These are phyloP conservation scores for Trichoderma afroharzianum DNA, from an alignment of 2,329 filamentous ascomycete species.

Conservation along the genomic window DNA sequence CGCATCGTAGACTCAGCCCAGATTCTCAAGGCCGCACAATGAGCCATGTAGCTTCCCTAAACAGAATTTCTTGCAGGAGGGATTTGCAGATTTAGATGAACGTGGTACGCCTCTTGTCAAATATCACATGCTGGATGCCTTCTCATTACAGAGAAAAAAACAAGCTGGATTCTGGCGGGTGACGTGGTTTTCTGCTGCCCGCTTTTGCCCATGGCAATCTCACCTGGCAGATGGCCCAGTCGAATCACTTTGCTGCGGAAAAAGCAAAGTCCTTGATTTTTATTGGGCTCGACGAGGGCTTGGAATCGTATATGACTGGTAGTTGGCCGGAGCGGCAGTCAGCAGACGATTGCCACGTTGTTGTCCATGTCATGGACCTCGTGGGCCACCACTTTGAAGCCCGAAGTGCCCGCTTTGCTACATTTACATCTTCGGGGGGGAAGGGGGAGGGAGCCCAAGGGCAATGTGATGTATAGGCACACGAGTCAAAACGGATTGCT, in stretches of 20 bases:
- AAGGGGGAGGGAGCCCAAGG: background rate
- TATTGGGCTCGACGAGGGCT: background rate
- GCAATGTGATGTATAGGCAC: background rate
- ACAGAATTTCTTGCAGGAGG: constrained; percentile 4
- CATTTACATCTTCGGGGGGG: background rate
- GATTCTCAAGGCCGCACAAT: background rate
- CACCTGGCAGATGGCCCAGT: background rate
- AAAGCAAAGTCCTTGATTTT: background rate
- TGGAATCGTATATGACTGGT: constrained; percentile 8
- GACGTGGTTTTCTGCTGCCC: constrained; percentile 6
- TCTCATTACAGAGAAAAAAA: background rate
- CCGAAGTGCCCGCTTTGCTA: background rate
- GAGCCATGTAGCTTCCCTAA: background rate
- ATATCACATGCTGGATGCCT: background rate
- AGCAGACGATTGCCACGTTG: constrained; percentile 13
- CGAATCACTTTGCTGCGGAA: background rate
- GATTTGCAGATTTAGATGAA: background rate
- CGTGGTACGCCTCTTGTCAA: background rate
- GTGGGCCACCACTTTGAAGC: background rate
- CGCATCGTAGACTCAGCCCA: background rate
- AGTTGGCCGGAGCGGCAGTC: constrained; percentile 1
- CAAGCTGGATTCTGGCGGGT: background rate
- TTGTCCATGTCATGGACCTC: constrained; percentile 5
- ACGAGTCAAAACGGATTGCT: background rate
- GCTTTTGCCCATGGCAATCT: background rate